Conservation (phyloP, 805 yeast species). For the Saturnispora diversa region DNA sequence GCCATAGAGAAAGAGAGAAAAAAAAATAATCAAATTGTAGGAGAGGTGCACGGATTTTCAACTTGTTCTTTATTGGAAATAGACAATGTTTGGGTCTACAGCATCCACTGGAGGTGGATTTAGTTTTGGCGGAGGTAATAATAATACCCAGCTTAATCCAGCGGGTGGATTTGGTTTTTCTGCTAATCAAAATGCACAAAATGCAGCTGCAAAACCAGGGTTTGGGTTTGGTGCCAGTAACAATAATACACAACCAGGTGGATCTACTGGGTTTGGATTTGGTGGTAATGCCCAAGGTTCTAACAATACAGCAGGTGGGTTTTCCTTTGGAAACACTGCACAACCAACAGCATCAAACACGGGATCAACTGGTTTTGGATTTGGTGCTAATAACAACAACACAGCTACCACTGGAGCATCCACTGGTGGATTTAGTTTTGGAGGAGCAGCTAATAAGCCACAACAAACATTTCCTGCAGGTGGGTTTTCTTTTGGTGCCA, state of each 20-base stretch:
- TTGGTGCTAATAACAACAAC: slow-evolving; percentile 17
- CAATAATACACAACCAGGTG: background rate
- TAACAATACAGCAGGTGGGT: slow-evolving; percentile 9
- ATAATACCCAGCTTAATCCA: slow-evolving; percentile 18
- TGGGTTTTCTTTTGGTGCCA: slow-evolving; percentile 16
- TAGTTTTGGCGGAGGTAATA: slow-evolving; percentile 18
- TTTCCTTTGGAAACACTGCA: slow-evolving; percentile 20
- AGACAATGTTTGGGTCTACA: background rate
- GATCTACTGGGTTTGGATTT: background rate
- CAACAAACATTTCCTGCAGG: too few species aligned
- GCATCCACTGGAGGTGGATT: slow-evolving; percentile 18
- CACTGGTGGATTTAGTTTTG: slow-evolving; percentile 19
- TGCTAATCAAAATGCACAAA: slow-evolving; percentile 19
- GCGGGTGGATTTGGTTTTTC: slow-evolving; percentile 34
- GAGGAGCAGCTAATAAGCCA: too few species aligned
- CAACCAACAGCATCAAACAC: slow-evolving; percentile 13
- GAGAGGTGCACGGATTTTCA: slow-evolving; percentile 1
- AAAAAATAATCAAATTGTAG: background rate
- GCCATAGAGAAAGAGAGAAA: too few species aligned
- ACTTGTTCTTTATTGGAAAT: background rate
- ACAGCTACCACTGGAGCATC: slow-evolving; percentile 10
- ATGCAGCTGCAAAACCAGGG: slow-evolving; percentile 17
- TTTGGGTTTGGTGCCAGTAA: slow-evolving; percentile 18
- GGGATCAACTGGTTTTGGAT: slow-evolving; percentile 17
- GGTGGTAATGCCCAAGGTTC: background rate